These are phyloP conservation scores for Diaporthe capsici DNA, from an alignment of 2,329 filamentous ascomycete species.

Conservation along the genomic window DNA sequence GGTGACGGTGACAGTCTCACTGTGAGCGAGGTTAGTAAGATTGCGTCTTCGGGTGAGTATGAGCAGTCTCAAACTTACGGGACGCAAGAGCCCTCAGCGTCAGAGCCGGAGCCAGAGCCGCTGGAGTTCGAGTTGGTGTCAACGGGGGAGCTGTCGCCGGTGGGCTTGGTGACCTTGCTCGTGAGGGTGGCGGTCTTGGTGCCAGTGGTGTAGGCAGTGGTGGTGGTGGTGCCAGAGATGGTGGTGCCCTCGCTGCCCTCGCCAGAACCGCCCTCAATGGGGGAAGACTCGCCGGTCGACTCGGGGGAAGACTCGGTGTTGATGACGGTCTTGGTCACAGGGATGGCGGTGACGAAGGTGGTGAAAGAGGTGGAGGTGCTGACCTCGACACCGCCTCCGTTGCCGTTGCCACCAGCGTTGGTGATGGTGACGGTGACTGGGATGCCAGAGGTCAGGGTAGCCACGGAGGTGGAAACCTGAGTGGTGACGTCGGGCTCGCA, in stretches of 20 bases:
- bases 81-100: conserved; percentile 32
- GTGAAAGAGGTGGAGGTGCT: conserved; percentile 34
- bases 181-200: conserved; percentile 40
- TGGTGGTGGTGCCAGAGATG: conserved; percentile 35
- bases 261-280: conserved; percentile 17
- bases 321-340: conserved; percentile 41
- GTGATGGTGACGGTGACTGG: conserved; percentile 44
- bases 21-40: neutral
- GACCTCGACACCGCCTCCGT: conserved; percentile 37
- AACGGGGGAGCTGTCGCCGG: conserved; percentile 15
- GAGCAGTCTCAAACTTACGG: conserved; percentile 16
- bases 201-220: conserved; percentile 35
- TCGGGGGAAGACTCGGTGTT: conserved; percentile 30
- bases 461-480: conserved; percentile 45
- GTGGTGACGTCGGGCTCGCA: conserved; percentile 45
- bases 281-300: conserved; percentile 27
- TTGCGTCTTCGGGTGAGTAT: neutral
- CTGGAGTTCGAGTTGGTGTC: conserved; percentile 23
- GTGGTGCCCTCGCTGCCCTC: conserved; percentile 27
- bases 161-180: conserved; percentile 30
- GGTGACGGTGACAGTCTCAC: conserved; percentile 42
- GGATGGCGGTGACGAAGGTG: conserved; percentile 41
- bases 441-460: conserved; percentile 46
- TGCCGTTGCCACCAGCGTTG: conserved; percentile 39
- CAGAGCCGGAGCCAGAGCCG: conserved; percentile 33